These are phyloP conservation scores for Tulasnella sp. DNA, from an alignment of 768 basidiomycete genomes.

Conservation along the genomic window DNA sequence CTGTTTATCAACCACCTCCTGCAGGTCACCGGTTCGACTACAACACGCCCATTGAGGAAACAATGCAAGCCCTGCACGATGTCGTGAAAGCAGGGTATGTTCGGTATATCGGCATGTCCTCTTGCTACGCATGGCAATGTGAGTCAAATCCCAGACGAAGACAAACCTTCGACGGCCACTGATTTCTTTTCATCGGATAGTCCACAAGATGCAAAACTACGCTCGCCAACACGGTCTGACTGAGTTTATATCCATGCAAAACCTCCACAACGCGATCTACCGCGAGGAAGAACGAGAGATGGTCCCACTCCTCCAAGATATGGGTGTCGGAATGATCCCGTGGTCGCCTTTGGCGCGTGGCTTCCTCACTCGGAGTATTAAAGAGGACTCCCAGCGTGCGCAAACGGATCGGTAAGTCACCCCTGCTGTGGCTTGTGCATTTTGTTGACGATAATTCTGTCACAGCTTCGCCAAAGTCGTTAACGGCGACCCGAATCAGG, in stretches of 20 bases:
- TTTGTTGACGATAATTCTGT: neutral
- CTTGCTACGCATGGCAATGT: slow-evolving; percentile 19
- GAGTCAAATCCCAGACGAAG: neutral
- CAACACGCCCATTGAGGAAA: slow-evolving; percentile 39
- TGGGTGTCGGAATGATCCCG: slow-evolving; percentile 19
- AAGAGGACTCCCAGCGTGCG: neutral
- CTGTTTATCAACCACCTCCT: neutral
- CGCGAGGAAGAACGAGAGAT: slow-evolving; percentile 16
- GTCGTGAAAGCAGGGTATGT: slow-evolving; percentile 44
- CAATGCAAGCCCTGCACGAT: slow-evolving; percentile 30
- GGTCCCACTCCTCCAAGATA: slow-evolving; percentile 8
- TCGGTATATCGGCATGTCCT: slow-evolving; percentile 34
- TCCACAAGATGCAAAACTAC: slow-evolving; percentile 16
- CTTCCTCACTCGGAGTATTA: slow-evolving; percentile 13
- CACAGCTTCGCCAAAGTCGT: slow-evolving; percentile 16
- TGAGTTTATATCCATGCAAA: slow-evolving; percentile 9
- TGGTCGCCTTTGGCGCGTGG: slow-evolving; percentile 14
- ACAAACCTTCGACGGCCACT: no score
- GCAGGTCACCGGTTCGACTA: slow-evolving; percentile 34
- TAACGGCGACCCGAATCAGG: slow-evolving; percentile 9
- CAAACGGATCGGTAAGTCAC: neutral
- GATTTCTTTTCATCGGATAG: no score
- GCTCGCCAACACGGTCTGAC: slow-evolving; percentile 20
- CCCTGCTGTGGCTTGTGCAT: no score
- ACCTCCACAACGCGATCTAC: slow-evolving; percentile 1